A percentile compares a stretch with the other conserved stretches of the same genome.
These are phyloP conservation scores for Metschnikowia hibisci DNA, from an alignment of 805 yeast genomes.

Conservation along the genomic window DNA sequence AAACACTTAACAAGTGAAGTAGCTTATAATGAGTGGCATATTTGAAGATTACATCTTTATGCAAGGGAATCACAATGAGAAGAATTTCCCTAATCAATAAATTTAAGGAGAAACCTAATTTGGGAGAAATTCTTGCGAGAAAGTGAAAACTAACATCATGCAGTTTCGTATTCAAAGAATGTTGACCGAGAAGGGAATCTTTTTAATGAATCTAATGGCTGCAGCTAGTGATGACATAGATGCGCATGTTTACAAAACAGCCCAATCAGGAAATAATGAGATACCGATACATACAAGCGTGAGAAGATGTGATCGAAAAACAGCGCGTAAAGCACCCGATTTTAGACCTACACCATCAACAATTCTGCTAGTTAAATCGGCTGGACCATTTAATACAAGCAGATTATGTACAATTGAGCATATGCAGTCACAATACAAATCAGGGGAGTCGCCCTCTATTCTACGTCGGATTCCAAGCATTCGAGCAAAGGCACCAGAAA, in stretches of 20 bases:
- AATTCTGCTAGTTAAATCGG: not conserved
- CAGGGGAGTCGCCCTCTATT: slow-evolving; percentile 1
- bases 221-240: not conserved
- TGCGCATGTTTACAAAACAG: slow-evolving; percentile 1
- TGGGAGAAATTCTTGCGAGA: too few relatives aligned
- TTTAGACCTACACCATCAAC: not conserved
- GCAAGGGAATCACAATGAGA: too few relatives aligned
- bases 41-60: too few relatives aligned
- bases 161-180: too few relatives aligned
- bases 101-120: too few relatives aligned
- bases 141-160: too few relatives aligned
- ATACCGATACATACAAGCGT: slow-evolving; percentile 1
- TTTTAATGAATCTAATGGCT: too few relatives aligned
- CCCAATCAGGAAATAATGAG: slow-evolving; percentile 3
- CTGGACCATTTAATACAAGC: not conserved
- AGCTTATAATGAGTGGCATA: too few relatives aligned
- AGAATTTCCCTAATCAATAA: too few relatives aligned
- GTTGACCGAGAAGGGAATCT: too few relatives aligned
- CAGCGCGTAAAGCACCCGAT: not conserved
- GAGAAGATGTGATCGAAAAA: slow-evolving; percentile 2
- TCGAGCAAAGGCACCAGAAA: not conserved
- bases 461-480: slow-evolving; percentile 4
- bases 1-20: too few relatives aligned
- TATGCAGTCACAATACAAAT: slow-evolving; percentile 1
- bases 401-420: not conserved